Evolutionary conservation across 1,139 yeast genomes (phyloP).

Genomic region (Zygotorulaspora mrakii): DNA sequence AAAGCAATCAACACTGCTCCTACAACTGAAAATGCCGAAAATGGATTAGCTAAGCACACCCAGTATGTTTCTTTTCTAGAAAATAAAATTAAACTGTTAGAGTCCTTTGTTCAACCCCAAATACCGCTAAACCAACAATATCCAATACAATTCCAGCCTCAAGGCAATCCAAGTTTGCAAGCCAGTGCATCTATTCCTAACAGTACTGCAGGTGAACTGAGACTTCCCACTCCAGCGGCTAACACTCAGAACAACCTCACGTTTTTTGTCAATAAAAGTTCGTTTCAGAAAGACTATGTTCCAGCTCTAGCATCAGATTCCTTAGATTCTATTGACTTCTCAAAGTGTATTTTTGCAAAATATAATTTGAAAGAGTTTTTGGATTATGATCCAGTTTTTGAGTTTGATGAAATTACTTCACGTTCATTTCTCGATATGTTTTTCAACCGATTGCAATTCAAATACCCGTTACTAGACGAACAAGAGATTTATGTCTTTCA

Average conservation of each 20-base stretch:
- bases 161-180: neutral
- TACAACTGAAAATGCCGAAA: no score
- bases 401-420: slow-evolving; percentile 45
- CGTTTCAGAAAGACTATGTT: slow-evolving; percentile 2
- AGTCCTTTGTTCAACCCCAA: slow-evolving; percentile 37
- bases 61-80: slow-evolving; percentile 53
- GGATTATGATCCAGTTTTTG: slow-evolving; percentile 45
- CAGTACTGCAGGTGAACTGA: neutral
- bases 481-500: slow-evolving; percentile 46
- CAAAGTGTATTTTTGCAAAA: slow-evolving; percentile 41
- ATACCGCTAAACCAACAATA: no score
- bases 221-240: slow-evolving; percentile 1
- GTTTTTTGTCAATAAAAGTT: neutral
- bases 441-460: slow-evolving; percentile 49
- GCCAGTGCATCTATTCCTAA: neutral
- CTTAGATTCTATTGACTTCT: slow-evolving; percentile 39
- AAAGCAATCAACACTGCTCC: no score
- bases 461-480: slow-evolving; percentile 49
- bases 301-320: slow-evolving; percentile 34
- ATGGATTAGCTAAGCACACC: no score
- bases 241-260: neutral
- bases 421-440: slow-evolving; percentile 47
- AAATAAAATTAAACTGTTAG: slow-evolving; percentile 47
- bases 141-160: neutral
- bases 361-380: slow-evolving; percentile 44